Evolutionary conservation across 495 filamentous ascomycete genomes (phyloP).

Genomic region (Acidiella bohemica): DNA sequence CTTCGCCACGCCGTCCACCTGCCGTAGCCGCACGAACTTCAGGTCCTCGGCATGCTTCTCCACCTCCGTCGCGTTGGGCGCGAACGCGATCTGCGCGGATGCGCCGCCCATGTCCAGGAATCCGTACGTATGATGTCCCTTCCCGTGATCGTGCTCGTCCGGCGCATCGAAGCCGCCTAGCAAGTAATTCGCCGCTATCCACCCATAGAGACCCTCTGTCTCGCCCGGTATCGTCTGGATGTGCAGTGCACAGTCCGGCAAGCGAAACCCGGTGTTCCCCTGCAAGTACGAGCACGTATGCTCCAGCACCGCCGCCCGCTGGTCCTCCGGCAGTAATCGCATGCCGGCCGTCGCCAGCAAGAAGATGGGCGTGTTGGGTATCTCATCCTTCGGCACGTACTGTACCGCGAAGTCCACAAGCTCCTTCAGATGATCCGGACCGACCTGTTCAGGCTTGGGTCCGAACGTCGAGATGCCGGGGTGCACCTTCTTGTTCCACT

Average conservation of each 20-base stretch:
- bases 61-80: constrained; percentile 82
- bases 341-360: constrained; percentile 95
- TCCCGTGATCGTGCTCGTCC: constrained; percentile 57
- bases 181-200: constrained; percentile 96
- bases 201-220: constrained; percentile 95
- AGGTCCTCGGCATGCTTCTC: constrained; percentile 83
- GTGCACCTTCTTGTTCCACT: constrained; percentile 86
- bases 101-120: constrained; percentile 98
- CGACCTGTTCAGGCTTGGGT: constrained; percentile 58
- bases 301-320: constrained; percentile 56
- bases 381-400: constrained; percentile 64
- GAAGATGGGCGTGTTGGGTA: constrained; percentile 79
- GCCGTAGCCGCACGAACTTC: constrained; percentile 70
- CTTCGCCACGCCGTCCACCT: constrained; percentile 54
- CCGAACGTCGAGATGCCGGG: constrained; percentile 89
- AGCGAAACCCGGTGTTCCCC: constrained; percentile 61
- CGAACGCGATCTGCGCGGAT: constrained; percentile 94
- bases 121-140: constrained; percentile 89
- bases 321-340: constrained; percentile 63
- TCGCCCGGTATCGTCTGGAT: constrained; percentile 95
- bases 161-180: constrained; percentile 86
- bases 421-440: constrained; percentile 62
- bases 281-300: constrained; percentile 77
- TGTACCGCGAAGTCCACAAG: constrained; percentile 73
- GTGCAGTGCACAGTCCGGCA: constrained; percentile 81